Conservation (phyloP, 2,329 filamentous ascomycete species). For the Helminthosporium solani region DNA sequence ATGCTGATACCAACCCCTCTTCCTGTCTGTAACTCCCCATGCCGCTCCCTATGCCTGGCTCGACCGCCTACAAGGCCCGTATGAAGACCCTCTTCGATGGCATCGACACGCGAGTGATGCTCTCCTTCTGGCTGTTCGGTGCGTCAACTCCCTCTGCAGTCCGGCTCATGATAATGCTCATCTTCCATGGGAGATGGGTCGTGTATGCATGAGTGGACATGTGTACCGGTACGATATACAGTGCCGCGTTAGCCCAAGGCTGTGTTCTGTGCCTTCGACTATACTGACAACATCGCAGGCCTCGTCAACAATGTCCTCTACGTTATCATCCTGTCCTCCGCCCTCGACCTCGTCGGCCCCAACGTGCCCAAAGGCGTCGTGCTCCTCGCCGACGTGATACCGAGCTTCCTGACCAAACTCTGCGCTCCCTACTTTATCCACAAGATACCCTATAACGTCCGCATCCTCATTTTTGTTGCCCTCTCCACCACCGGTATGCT, state of each 20-base stretch:
- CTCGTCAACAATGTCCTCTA: slow-evolving; percentile 98
- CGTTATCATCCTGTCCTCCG: slow-evolving; percentile 92
- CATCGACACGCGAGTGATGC: slow-evolving; percentile 68
- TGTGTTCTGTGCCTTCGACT: background rate
- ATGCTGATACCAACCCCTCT: too few species aligned
- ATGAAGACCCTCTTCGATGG: slow-evolving; percentile 64
- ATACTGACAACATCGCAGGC: slow-evolving; percentile 52
- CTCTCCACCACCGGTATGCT: slow-evolving; percentile 86
- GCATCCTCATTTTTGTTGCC: slow-evolving; percentile 71
- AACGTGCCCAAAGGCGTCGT: slow-evolving; percentile 86
- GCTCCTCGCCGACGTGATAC: slow-evolving; percentile 87
- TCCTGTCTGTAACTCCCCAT: slow-evolving; percentile 12
- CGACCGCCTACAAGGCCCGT: slow-evolving; percentile 66
- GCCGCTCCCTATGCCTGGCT: slow-evolving; percentile 57
- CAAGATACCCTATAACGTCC: slow-evolving; percentile 73
- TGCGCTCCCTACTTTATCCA: slow-evolving; percentile 94
- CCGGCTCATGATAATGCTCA: too few species aligned
- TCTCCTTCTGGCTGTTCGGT: slow-evolving; percentile 96
- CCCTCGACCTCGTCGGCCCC: slow-evolving; percentile 90
- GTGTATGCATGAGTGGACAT: background rate
- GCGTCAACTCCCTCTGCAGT: slow-evolving; percentile 24
- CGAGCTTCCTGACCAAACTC: slow-evolving; percentile 85
- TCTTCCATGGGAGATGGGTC: too few species aligned
- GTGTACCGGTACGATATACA: too few species aligned
- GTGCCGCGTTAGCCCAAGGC: background rate